Evolutionary conservation across 2,329 filamentous ascomycete species (phyloP), one percentile per base, ranked within the genome.

Genomic region (Arthrobotrys megalospora): DNA sequence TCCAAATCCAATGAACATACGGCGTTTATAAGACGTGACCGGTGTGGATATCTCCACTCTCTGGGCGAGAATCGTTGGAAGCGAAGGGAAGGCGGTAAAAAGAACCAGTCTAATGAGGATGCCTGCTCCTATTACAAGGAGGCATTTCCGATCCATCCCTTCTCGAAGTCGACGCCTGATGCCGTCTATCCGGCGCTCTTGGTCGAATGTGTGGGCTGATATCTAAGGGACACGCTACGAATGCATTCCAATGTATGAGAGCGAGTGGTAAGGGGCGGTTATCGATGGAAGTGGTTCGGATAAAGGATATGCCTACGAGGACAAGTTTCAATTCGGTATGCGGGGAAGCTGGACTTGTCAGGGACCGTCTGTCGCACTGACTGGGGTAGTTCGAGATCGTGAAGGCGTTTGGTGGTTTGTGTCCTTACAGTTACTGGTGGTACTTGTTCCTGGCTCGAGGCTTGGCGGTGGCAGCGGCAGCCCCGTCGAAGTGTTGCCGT

Each of bases 21-120:
- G 87, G 89, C 96, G 90, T 87, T 98, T 98, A 89, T 97, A 99
- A 88, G 95, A 97, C 82, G 93, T 97, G 55, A 98, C 92, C 45
- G 96, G 95, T 21, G 96, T 99, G 52, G 96, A 97, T 82, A 99
- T 92, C 87, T 99, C 96, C 82, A 97, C 96, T 83, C 96, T 92
- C 80, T 92, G 92, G 19, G 93, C 96, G 80, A 99, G 88, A 80
- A 97, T 88, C 84, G 94, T 91, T 65, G 95, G 93, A 47, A 99
- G 87, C 43, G 89, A 89, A 80, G 96, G 94, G 83, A 97, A 97
- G 73, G 90, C 87, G 76, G 91, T 87, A 84, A 94, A 94, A 66
- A 98, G 89, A 70, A 93, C 85, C 77, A 98, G 87, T 81, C 96
- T 91, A 81, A 98, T 87, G 80, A 91, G 88, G 70, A 92, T 91